Percentiles rank a stretch among this genome's conserved stretches.
Conservation (phyloP, 1,139 yeast genomes). For the Scheffersomyces lignicola region DNA sequence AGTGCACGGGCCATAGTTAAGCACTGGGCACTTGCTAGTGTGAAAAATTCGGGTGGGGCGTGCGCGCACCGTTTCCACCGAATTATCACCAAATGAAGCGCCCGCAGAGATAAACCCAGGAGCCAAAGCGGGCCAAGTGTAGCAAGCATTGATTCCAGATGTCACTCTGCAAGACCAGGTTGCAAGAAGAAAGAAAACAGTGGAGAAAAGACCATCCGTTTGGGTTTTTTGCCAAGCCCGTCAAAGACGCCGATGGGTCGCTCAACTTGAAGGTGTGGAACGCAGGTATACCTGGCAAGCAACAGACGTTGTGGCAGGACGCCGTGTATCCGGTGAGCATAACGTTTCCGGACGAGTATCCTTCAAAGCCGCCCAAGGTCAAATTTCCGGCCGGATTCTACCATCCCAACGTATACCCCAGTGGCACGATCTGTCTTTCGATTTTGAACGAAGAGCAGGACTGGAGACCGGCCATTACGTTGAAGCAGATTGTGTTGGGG, state of each 20-base stretch:
- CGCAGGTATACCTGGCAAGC: constrained; percentile 94
- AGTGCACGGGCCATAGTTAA: too few species aligned
- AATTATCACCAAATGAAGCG: too few species aligned
- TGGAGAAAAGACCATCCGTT: constrained; percentile 99
- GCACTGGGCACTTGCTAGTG: too few species aligned
- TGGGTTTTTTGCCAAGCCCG: constrained; percentile 93
- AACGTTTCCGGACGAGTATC: constrained; percentile 85
- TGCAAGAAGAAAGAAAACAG: constrained; percentile 88
- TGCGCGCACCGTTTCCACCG: too few species aligned
- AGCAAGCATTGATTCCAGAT: constrained; percentile 11
- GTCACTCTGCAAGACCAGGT: constrained; percentile 71
- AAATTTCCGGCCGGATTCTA: constrained; percentile 85
- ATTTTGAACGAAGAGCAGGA: constrained; percentile 94
- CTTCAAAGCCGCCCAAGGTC: constrained; percentile 95
- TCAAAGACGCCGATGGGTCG: constrained; percentile 73
- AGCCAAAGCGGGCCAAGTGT: not conserved
- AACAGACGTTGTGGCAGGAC: constrained; percentile 82
- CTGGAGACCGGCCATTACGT: constrained; percentile 96
- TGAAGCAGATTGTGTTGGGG: constrained; percentile 88
- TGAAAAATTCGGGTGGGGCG: too few species aligned
- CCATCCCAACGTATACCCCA: constrained; percentile 96
- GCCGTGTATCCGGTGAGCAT: constrained; percentile 88
- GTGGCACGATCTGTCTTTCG: constrained; percentile 92
- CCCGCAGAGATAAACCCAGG: too few species aligned
- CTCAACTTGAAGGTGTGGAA: constrained; percentile 86